Evolutionary conservation across 2,329 filamentous ascomycete genomes (phyloP).

Genomic region (Biscogniauxia mediterranea): DNA sequence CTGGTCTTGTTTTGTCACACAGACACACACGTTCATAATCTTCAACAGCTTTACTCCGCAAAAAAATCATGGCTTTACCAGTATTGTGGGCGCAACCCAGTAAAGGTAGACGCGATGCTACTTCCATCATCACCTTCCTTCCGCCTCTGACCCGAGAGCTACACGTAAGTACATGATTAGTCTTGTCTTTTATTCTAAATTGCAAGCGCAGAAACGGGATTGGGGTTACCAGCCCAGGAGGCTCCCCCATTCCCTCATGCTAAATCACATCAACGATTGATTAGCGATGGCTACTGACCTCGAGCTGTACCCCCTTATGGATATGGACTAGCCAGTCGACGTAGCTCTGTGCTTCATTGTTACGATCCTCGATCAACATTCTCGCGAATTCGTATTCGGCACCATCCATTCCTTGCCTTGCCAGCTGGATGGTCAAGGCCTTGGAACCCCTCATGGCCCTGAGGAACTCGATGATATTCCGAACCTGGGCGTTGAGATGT

Average conservation of each 20-base stretch:
- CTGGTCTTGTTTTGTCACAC: too few species aligned
- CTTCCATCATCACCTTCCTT: conserved; percentile 59
- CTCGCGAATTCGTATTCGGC: conserved; percentile 96
- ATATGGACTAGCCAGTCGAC: conserved; percentile 98
- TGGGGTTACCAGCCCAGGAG: background rate
- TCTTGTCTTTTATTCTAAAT: conserved; percentile 7
- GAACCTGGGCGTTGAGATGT: conserved; percentile 89
- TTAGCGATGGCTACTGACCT: conserved; percentile 52
- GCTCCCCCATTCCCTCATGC: background rate
- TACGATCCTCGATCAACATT: conserved; percentile 87
- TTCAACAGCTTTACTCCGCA: too few species aligned
- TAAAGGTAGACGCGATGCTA: conserved; percentile 53
- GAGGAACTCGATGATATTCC: conserved; percentile 89
- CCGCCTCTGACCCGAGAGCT: conserved; percentile 70
- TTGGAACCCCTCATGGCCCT: conserved; percentile 79
- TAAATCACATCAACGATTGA: background rate
- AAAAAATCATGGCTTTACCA: conserved; percentile 43
- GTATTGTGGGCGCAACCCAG: conserved; percentile 58
- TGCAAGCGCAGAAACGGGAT: conserved; percentile 5
- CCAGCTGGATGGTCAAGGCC: conserved; percentile 83
- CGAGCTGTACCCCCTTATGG: conserved; percentile 88
- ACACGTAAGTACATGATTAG: conserved; percentile 8
- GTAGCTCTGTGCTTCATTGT: conserved; percentile 96
- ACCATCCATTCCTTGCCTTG: conserved; percentile 87
- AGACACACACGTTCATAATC: too few species aligned